phyloP scores from a whole-genome alignment of 106 monocot genomes.

The Phalaenopsis equestris region DNA sequence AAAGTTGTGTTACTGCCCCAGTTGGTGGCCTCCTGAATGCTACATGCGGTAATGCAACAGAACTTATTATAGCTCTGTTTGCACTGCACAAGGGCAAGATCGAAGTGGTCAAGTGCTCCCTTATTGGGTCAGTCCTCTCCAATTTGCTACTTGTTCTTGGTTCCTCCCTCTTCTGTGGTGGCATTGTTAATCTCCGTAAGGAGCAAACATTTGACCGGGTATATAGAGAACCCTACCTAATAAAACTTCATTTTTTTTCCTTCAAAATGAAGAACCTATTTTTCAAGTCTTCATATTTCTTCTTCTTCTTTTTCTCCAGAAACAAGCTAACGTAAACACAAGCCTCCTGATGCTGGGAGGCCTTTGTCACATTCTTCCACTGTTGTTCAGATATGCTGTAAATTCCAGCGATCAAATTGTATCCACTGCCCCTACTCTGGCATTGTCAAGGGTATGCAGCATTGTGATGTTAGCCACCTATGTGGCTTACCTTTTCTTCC shows the following conservation, averaged over 20 bases:
- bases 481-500: constrained; percentile 74
- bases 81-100: constrained; percentile 44
- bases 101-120: constrained; percentile 53
- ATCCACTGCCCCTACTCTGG: constrained; percentile 7
- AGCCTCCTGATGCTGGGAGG: constrained; percentile 47
- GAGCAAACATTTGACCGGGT: constrained; percentile 46
- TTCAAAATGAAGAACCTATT: neutral
- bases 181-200: constrained; percentile 36
- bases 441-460: constrained; percentile 63
- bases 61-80: constrained; percentile 67
- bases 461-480: constrained; percentile 67
- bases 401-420: neutral
- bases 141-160: constrained; percentile 80
- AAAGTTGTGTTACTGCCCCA: constrained; percentile 7
- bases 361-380: constrained; percentile 27
- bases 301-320: constrained; percentile 13
- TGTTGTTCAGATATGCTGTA: constrained; percentile 33
- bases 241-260: neutral
- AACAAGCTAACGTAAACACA: constrained; percentile 72
- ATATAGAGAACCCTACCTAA: neutral
- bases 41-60: constrained; percentile 28
- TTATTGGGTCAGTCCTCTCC: constrained; percentile 64
- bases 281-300: neutral
- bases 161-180: constrained; percentile 60
- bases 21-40: constrained; percentile 85